phyloP scores from a whole-genome alignment of 352 stramenopile species.

The Phytophthora ohioensis region DNA sequence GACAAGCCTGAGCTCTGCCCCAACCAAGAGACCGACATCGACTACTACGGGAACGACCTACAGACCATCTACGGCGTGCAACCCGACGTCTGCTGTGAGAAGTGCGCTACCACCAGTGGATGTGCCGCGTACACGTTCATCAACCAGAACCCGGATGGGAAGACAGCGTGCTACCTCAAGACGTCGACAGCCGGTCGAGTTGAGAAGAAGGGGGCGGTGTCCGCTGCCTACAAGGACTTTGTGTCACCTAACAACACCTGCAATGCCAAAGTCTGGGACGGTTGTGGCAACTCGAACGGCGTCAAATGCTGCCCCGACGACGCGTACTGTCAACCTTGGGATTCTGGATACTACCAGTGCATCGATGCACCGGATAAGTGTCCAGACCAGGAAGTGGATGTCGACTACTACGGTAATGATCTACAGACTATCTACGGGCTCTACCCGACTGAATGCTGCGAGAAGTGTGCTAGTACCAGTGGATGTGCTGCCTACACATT shows the following conservation, averaged over 20 bases:
- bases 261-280: constrained; percentile 18
- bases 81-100: constrained; percentile 48
- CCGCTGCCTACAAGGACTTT: constrained; percentile 35
- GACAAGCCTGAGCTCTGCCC: constrained; percentile 49
- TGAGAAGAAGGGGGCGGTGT: constrained; percentile 46
- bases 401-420: constrained; percentile 65
- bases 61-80: constrained; percentile 52
- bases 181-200: constrained; percentile 37
- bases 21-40: constrained; percentile 59
- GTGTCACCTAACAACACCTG: constrained; percentile 6
- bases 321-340: constrained; percentile 66
- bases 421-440: constrained; percentile 52
- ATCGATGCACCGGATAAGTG: constrained; percentile 45
- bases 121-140: constrained; percentile 71
- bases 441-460: constrained; percentile 49
- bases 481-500: constrained; percentile 71
- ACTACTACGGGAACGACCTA: constrained; percentile 52
- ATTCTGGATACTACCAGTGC: constrained; percentile 66
- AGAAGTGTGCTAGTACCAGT: constrained; percentile 46
- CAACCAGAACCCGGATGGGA: constrained; percentile 65
- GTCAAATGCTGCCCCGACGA: constrained; percentile 42
- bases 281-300: constrained; percentile 28
- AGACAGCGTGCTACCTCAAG: constrained; percentile 67
- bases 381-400: constrained; percentile 49
- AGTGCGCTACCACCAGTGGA: constrained; percentile 46